Percentiles rank a stretch among this genome's conserved stretches.
phyloP scores from a whole-genome alignment of 208 protist species.

The Wallacemonas collosoma region DNA sequence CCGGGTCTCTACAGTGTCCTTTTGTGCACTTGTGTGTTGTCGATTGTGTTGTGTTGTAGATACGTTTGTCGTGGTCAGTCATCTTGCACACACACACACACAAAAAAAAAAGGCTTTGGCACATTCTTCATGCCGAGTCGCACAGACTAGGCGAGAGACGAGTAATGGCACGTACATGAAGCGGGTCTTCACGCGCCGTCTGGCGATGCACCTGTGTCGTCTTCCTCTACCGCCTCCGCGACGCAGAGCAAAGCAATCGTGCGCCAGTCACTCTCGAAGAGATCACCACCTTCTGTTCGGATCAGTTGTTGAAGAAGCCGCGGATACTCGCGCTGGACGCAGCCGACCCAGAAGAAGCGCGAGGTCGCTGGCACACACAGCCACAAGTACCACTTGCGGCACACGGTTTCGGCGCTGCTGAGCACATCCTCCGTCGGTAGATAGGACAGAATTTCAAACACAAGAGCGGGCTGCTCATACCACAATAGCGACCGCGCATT shows the following conservation, averaged over 20 bases:
- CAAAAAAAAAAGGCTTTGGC: too few species aligned
- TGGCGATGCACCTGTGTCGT: background rate
- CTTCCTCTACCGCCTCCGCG: constrained; percentile 20
- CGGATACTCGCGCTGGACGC: constrained; percentile 78
- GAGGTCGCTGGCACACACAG: constrained; percentile 46
- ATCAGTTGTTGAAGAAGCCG: constrained; percentile 39
- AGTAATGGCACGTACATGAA: too few species aligned
- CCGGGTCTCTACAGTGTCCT: too few species aligned
- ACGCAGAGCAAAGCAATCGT: constrained; percentile 76
- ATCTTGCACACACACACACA: too few species aligned
- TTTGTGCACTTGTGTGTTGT: too few species aligned
- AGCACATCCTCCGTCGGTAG: constrained; percentile 58
- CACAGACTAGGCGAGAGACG: too few species aligned
- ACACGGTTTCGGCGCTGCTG: constrained; percentile 61
- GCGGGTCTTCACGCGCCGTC: too few species aligned
- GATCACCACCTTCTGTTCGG: constrained; percentile 35
- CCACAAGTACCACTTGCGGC: constrained; percentile 62
- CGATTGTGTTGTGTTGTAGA: too few species aligned
- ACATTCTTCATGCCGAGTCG: too few species aligned
- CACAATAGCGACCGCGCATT: constrained; percentile 15
- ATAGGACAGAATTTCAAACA: constrained; percentile 68
- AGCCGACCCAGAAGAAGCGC: constrained; percentile 68
- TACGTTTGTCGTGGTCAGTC: too few species aligned
- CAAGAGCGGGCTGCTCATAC: constrained; percentile 35
- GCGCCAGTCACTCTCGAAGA: constrained; percentile 70